Conservation (phyloP, 2,329 filamentous ascomycete genomes). For the Penicillium sp. region DNA sequence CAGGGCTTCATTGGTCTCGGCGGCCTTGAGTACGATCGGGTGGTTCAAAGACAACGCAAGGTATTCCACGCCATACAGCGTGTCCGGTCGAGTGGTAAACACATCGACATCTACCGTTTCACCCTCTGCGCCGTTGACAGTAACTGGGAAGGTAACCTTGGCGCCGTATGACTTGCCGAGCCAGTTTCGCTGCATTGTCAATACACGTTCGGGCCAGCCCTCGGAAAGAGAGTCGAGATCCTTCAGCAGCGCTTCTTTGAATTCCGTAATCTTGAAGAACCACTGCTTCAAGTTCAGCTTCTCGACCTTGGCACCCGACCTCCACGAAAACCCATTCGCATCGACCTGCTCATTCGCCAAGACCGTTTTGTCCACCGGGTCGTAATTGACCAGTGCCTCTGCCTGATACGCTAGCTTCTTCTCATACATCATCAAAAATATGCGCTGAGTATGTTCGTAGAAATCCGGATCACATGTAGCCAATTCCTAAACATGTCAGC, state of each 20-base stretch:
- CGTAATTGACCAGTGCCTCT: slow-evolving; percentile 85
- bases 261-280: slow-evolving; percentile 84
- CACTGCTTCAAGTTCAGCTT: slow-evolving; percentile 80
- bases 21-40: slow-evolving; percentile 65
- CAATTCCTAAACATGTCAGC: slow-evolving; percentile 63
- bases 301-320: slow-evolving; percentile 81
- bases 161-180: slow-evolving; percentile 77
- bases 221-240: slow-evolving; percentile 69
- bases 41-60: slow-evolving; percentile 75
- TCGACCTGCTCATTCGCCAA: slow-evolving; percentile 94
- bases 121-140: slow-evolving; percentile 31
- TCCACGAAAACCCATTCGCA: slow-evolving; percentile 80
- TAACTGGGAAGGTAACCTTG: slow-evolving; percentile 69
- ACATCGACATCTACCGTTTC: slow-evolving; percentile 61
- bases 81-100: slow-evolving; percentile 84
- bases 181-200: slow-evolving; percentile 86
- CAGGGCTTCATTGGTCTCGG: slow-evolving; percentile 62
- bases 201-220: slow-evolving; percentile 79
- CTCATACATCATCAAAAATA: slow-evolving; percentile 77
- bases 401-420: slow-evolving; percentile 79
- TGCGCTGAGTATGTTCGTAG: slow-evolving; percentile 85
- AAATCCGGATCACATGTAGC: slow-evolving; percentile 82
- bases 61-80: slow-evolving; percentile 84
- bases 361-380: slow-evolving; percentile 85
- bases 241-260: slow-evolving; percentile 69